A percentile compares a stretch with the other conserved stretches of the same genome.
phyloP scores from a whole-genome alignment of 2,329 filamentous ascomycete species.

The Huntiella savannae region DNA sequence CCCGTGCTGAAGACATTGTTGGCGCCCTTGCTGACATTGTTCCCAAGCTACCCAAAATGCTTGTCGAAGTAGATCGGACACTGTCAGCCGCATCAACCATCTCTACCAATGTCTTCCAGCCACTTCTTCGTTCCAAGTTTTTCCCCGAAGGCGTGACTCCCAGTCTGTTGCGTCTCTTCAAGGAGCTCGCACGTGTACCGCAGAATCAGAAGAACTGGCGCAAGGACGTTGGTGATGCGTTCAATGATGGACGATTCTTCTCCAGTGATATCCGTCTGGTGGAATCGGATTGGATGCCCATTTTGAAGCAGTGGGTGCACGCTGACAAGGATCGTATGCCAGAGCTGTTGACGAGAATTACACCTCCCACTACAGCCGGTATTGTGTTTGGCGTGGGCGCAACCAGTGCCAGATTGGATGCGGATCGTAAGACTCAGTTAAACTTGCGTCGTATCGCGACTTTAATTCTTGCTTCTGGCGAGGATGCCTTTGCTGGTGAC shows the following conservation, averaged over 20 bases:
- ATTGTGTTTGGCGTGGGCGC: constrained; percentile 98
- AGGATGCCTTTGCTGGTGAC: constrained; percentile 65
- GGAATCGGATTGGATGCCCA: constrained; percentile 57
- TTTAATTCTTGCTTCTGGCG: constrained; percentile 54
- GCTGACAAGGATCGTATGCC: constrained; percentile 75
- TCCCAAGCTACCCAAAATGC: constrained; percentile 60
- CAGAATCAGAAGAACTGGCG: constrained; percentile 80
- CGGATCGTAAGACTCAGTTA: constrained; percentile 79
- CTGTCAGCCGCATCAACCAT: constrained; percentile 60
- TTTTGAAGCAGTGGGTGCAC: constrained; percentile 68
- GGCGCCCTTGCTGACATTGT: constrained; percentile 62
- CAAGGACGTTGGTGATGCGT: constrained; percentile 79
- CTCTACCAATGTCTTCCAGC: constrained; percentile 64
- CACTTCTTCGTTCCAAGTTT: constrained; percentile 60
- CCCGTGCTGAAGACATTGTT: constrained; percentile 55
- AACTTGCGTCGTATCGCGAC: constrained; percentile 69
- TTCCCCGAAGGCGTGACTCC: constrained; percentile 73
- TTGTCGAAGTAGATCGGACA: constrained; percentile 74
- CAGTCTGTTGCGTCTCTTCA: constrained; percentile 52
- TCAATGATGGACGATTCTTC: constrained; percentile 80
- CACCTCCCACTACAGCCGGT: constrained; percentile 74
- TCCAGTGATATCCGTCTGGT: constrained; percentile 46
- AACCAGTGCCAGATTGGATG: constrained; percentile 80
- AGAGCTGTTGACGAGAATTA: constrained; percentile 61
- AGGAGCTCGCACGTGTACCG: constrained; percentile 56